Conservation (phyloP, 257 asterid genomes). For the Ophiorrhiza pumila region DNA sequence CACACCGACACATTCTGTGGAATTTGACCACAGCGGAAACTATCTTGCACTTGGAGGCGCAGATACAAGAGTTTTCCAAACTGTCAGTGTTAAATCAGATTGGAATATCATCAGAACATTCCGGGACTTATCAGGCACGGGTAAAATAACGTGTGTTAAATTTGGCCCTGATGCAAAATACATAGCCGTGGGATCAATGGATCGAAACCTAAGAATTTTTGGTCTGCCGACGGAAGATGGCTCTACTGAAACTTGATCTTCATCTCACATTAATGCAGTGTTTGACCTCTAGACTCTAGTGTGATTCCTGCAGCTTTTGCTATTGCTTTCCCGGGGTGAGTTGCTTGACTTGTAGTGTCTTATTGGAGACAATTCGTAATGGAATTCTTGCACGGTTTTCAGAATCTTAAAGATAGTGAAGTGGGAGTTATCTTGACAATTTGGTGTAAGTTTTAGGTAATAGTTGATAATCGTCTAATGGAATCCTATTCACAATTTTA, state of each 20-base stretch:
- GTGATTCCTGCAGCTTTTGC: not conserved
- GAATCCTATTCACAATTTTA: not conserved
- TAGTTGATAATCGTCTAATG: constrained; percentile 7
- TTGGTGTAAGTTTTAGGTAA: constrained; percentile 2
- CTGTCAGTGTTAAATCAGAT: constrained; percentile 79
- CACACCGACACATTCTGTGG: constrained; percentile 84
- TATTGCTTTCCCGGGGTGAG: not conserved
- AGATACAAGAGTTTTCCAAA: constrained; percentile 79
- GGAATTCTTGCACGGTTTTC: not conserved
- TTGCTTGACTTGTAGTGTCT: not conserved
- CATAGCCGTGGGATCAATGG: constrained; percentile 96
- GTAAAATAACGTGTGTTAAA: constrained; percentile 69
- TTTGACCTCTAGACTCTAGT: not conserved
- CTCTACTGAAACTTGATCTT: constrained; percentile 45
- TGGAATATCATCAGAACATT: constrained; percentile 88
- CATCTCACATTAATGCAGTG: not conserved
- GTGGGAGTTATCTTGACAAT: not conserved
- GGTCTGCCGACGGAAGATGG: constrained; percentile 69
- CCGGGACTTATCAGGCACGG: constrained; percentile 98
- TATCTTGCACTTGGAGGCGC: constrained; percentile 92
- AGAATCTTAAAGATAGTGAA: not conserved
- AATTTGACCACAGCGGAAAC: constrained; percentile 92
- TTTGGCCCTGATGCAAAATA: constrained; percentile 88
- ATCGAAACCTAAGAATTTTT: constrained; percentile 82
- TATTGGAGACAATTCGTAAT: no score